These are phyloP conservation scores for Suhomyces anneliseae DNA, from an alignment of 1,139 yeast species.

Conservation along the genomic window DNA sequence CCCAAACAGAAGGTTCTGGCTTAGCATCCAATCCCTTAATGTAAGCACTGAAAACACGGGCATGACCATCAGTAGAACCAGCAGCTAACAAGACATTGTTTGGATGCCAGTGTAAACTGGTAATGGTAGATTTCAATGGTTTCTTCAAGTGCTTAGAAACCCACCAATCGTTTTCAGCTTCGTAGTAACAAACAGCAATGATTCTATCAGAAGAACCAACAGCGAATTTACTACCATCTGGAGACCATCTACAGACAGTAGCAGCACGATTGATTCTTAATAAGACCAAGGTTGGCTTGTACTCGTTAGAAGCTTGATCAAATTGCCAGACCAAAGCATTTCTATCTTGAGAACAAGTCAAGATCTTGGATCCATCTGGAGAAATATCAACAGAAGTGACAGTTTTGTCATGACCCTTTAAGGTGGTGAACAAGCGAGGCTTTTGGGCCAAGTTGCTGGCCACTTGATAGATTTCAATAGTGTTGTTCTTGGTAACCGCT, in stretches of 20 bases:
- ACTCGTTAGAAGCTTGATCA: slow-evolving; percentile 46
- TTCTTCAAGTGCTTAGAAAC: slow-evolving; percentile 94
- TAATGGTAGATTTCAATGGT: slow-evolving; percentile 85
- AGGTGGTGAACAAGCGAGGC: slow-evolving; percentile 57
- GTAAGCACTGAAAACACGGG: slow-evolving; percentile 89
- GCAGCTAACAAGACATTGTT: slow-evolving; percentile 85
- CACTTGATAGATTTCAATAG: slow-evolving; percentile 71
- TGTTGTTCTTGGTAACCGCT: slow-evolving; percentile 79
- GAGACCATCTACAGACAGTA: slow-evolving; percentile 91
- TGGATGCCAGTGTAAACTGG: slow-evolving; percentile 91
- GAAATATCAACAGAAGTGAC: slow-evolving; percentile 95
- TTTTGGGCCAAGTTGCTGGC: slow-evolving; percentile 29
- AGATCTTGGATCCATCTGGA: slow-evolving; percentile 75
- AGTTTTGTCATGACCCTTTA: slow-evolving; percentile 88
- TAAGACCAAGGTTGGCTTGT: slow-evolving; percentile 87
- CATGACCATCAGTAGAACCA: slow-evolving; percentile 95
- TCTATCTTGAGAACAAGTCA: slow-evolving; percentile 97
- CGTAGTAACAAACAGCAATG: slow-evolving; percentile 94
- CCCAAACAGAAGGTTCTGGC: slow-evolving; percentile 88
- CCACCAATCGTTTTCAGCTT: slow-evolving; percentile 99
- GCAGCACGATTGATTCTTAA: slow-evolving; percentile 94
- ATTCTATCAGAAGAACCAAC: slow-evolving; percentile 95
- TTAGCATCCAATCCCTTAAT: slow-evolving; percentile 86
- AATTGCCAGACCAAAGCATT: slow-evolving; percentile 96
- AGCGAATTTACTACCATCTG: slow-evolving; percentile 89